Evolutionary conservation across 2,329 filamentous ascomycete species (phyloP).

Genomic region (Lecanosticta acicola): DNA sequence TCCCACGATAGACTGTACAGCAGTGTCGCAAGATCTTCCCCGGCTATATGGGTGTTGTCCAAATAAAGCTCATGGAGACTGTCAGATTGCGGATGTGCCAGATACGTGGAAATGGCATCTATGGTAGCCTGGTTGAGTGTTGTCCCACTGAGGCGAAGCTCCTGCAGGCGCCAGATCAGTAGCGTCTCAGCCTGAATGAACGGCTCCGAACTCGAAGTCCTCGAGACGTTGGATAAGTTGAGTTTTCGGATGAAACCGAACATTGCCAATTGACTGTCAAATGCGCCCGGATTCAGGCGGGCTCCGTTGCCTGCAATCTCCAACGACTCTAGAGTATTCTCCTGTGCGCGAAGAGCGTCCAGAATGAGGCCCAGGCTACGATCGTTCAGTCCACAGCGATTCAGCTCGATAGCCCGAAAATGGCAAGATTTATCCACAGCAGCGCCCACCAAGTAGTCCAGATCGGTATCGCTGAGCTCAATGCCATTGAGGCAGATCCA

Average conservation of each 20-base stretch:
- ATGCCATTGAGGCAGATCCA: slow-evolving; percentile 67
- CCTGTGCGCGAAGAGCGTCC: slow-evolving; percentile 59
- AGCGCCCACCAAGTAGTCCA: slow-evolving; percentile 63
- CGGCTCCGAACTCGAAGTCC: slow-evolving; percentile 57
- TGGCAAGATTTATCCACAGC: slow-evolving; percentile 60
- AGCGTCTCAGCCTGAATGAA: slow-evolving; percentile 62
- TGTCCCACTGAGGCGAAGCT: slow-evolving; percentile 60
- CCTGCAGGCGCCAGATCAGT: slow-evolving; percentile 61
- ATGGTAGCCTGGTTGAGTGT: slow-evolving; percentile 58
- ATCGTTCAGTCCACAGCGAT: slow-evolving; percentile 56
- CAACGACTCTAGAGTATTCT: slow-evolving; percentile 60
- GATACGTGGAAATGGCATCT: slow-evolving; percentile 58
- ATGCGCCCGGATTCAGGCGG: slow-evolving; percentile 57
- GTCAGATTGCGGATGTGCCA: slow-evolving; percentile 49
- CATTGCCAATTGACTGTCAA: slow-evolving; percentile 61
- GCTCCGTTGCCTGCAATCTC: slow-evolving; percentile 63
- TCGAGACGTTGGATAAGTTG: slow-evolving; percentile 59
- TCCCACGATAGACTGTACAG: slow-evolving; percentile 57
- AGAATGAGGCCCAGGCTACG: slow-evolving; percentile 57
- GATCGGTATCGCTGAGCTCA: slow-evolving; percentile 63
- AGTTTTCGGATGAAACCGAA: slow-evolving; percentile 62
- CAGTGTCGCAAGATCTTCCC: slow-evolving; percentile 59
- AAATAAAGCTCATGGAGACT: slow-evolving; percentile 57
- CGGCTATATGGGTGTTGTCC: slow-evolving; percentile 62
- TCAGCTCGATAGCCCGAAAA: slow-evolving; percentile 62